Evolutionary conservation across 1,284 basidiomycete species (phyloP).

Genomic region (Xerocomus nothofagi): DNA sequence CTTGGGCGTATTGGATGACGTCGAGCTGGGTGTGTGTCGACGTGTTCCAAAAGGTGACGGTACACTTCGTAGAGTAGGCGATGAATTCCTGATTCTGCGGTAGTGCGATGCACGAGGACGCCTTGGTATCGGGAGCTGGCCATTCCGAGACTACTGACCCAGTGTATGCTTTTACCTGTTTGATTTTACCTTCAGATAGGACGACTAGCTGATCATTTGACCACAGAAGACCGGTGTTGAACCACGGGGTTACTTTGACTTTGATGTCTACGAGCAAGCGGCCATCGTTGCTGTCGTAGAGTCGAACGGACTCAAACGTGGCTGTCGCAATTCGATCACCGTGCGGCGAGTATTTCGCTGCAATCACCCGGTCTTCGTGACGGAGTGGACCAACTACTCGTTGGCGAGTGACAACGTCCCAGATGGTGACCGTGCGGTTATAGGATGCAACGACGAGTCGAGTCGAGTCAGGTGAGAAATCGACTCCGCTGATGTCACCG

Average conservation of each 20-base stretch:
- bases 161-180: neutral
- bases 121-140: too few species aligned
- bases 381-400: neutral
- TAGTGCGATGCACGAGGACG: too few species aligned
- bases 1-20: too few species aligned
- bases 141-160: too few species aligned
- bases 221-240: neutral
- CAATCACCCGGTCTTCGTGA: neutral
- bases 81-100: too few species aligned
- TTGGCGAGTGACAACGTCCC: neutral
- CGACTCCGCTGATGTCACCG: neutral
- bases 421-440: neutral
- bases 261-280: neutral
- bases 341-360: too few species aligned
- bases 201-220: neutral
- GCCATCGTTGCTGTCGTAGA: neutral
- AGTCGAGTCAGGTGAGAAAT: slow-evolving; percentile 16
- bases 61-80: neutral
- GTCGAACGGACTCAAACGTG: too few species aligned
- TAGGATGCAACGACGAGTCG: neutral
- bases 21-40: too few species aligned
- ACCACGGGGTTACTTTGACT: too few species aligned
- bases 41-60: too few species aligned
- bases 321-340: too few species aligned
- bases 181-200: neutral